Evolutionary conservation across 2,329 filamentous ascomycete genomes (phyloP), one percentile per base, ranked within the genome.

Genomic region (Cladophialophora chaetospira): DNA sequence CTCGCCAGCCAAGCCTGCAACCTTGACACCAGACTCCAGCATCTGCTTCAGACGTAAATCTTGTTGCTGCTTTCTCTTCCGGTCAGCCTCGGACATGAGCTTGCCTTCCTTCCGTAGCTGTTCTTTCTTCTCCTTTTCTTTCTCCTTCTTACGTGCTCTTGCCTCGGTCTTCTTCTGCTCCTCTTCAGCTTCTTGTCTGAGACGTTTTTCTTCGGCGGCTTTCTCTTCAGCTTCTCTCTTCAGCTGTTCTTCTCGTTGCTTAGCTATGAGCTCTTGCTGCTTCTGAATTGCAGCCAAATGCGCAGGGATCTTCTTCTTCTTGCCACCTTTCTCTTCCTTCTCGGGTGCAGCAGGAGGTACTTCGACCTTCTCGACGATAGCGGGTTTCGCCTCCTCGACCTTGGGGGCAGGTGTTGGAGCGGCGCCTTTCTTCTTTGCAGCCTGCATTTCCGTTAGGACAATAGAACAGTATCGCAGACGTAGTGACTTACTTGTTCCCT

Each of bases 311-410:
- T 97, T 99, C 84, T 96, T 97, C 69, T 87, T 88, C 79, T 96
- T 97, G 42, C 84, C 86, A 25, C 67, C 67, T 78, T 97, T 99
- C 83, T 97, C 97, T 67, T 86, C 87, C 79, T 96, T 97, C 36
- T 83, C 86, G 19, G 72, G 67, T 13, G 76, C 68, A 28, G 76
- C 70, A 29, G 75, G 75, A 11, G 77, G 73, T 36, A 72, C 67
- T 52, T 76, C 74, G 28, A 73, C 70, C 69, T 80, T 80, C 55
- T 77, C 73, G 48, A 78, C 75, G 9, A 70, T 71, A 15, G 73
- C 77, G 25, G 82, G 75, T 61, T 84, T 83, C 31, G 75, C 76
- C 17, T 80, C 76, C 63, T 88, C 80, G 65, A 81, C 78, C 71
- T 86, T 85, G 8, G 71, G 71, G 17, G 75, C 77, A 28, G 82